Conservation (phyloP, 192 early-diverging fungal genomes). For the Backusella psychrophila region DNA sequence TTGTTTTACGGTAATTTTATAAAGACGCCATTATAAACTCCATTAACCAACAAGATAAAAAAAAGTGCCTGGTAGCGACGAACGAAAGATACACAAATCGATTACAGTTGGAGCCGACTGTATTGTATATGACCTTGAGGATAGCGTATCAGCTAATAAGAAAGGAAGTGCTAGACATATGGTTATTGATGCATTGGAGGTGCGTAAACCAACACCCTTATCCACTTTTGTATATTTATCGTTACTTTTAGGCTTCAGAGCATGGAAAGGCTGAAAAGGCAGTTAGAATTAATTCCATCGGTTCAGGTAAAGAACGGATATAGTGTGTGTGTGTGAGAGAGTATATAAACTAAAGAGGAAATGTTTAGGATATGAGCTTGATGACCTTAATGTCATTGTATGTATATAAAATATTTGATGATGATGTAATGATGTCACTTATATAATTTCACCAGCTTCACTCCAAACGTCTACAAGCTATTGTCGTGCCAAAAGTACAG, state of each 20-base stretch:
- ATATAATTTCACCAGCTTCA: conserved; percentile 48
- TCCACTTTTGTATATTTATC: not conserved
- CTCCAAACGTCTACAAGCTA: conserved; percentile 58
- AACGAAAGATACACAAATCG: conserved; percentile 83
- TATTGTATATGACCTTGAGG: conserved; percentile 91
- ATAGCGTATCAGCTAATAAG: conserved; percentile 79
- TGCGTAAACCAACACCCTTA: conserved; percentile 12
- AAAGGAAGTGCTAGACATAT: conserved; percentile 77
- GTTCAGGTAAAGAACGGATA: conserved; percentile 47
- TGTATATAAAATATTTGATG: conserved; percentile 20
- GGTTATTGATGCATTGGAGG: conserved; percentile 67
- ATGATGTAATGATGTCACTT: not conserved
- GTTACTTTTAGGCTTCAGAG: conserved; percentile 48
- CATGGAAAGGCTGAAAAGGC: conserved; percentile 74
- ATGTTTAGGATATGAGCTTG: conserved; percentile 58
- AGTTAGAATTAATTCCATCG: conserved; percentile 88
- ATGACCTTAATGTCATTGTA: conserved; percentile 80
- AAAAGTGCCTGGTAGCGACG: conserved; percentile 81
- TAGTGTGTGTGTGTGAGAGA: not conserved
- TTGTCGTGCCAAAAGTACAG: conserved; percentile 91
- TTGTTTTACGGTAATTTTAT: conserved; percentile 11
- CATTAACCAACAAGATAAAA: not conserved
- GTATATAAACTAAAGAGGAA: not conserved
- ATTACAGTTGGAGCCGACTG: conserved; percentile 69
- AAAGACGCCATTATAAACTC: not conserved